Base-by-base conservation (phyloP, 2,329 filamentous ascomycete species). In the Fulvia fulva region DNA sequence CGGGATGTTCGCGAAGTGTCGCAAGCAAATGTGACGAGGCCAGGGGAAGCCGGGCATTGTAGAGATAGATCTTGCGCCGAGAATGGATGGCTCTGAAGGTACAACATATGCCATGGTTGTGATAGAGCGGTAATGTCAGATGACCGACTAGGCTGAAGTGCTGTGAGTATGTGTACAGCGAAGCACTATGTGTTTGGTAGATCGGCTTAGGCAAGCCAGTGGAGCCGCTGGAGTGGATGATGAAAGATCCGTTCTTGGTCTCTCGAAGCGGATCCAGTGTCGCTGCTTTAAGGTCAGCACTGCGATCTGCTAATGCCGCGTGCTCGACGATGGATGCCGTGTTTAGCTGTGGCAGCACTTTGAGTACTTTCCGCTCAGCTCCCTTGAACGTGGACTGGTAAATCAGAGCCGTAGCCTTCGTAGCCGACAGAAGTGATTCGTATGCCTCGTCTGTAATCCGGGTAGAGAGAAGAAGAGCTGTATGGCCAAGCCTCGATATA, bases 181-280 rank as follows among this genome's bases (percentile, higher is more conserved):
- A 75, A 2, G 76, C 74, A 7, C 68, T 67, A 51, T 86, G 81
- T 0, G 78, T 81, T 53, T 83, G 80, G 55, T 76, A 82, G 43
- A 87, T 84, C 0, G 84, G 83, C 60, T 86, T 87, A 0, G 84
- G 84, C 0, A 86, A 70, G 0, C 84, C 83, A 0, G 84, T 86
- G 0, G 81, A 83, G 2, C 84, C 83, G 25, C 74, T 76, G 0
- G 77, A 79, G 62, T 80, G 77, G 9, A 80, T 76, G 51, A 76
- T 78, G 73, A 68, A 74, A 4, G 63, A 68, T 53, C 71, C 64
- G 63, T 72, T 63, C n/a, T 58, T 66, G 23, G 61, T 64, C 59
- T 74, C 71, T 6, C 58, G 58, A 4, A 53, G 51, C 1, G 64
- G 57, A 22, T 74, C 67, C 14, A 74, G 57, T 22, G 65, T 60